Conservation (phyloP, 129 eudicot species). For the Logfia minima region DNA sequence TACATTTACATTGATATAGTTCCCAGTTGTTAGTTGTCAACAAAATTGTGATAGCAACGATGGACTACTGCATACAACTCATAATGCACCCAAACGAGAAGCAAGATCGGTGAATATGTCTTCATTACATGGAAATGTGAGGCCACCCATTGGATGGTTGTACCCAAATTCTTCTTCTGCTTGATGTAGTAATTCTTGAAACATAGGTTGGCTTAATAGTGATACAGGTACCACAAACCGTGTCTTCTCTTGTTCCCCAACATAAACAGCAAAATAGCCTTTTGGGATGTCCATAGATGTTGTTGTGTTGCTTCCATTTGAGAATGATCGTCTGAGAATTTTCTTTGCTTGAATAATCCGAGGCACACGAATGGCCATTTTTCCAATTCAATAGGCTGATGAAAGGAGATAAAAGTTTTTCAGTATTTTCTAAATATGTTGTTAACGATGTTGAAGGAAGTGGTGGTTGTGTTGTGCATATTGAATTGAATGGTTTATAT, state of each 20-base stretch:
- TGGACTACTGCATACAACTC: not conserved
- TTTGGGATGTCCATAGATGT: conserved; percentile 24
- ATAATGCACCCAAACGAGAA: not conserved
- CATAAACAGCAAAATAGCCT: conserved; percentile 49
- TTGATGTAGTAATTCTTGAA: not conserved
- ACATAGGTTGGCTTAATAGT: not conserved
- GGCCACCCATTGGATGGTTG: conserved; percentile 6
- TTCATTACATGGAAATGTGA: not conserved
- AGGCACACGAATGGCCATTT: conserved; percentile 21
- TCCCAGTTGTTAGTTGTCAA: not conserved
- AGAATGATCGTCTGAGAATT: conserved; percentile 6
- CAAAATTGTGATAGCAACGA: not conserved
- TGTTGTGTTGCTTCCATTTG: not conserved
- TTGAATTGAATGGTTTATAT: not conserved
- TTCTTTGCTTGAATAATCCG: conserved; percentile 23
- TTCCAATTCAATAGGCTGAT: not conserved
- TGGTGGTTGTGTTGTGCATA: not conserved
- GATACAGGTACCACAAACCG: not conserved
- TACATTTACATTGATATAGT: not conserved
- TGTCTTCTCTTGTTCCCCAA: not conserved
- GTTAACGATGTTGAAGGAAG: not conserved
- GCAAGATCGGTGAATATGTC: not conserved
- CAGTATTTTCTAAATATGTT: not conserved
- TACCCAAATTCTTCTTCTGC: not conserved
- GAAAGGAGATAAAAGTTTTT: not conserved